Base-by-base conservation (phyloP, 1,284 basidiomycete species). In the Ceratobasidium sp. region DNA sequence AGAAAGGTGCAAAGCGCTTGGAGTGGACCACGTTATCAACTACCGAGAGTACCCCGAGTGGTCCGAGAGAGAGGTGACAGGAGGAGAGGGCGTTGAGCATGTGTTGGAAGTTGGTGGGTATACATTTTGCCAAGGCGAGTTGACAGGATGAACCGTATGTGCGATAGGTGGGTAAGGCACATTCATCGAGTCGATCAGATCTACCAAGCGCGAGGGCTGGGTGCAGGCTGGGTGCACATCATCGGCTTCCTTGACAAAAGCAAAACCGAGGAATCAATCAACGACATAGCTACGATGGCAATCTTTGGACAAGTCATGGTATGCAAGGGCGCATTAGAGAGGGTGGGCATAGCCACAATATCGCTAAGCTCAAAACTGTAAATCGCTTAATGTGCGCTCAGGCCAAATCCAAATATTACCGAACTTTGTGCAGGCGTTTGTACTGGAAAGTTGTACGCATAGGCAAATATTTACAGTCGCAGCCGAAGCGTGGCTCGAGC, bases 41-140 rank as follows among this genome's bases (percentile, higher is more conserved):
- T 92, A 92, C 83, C 88, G 86, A 59, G 87, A 81, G 67, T 86
- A 83, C 10, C 87, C 88, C 0, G 83, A 90, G 59, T 92, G 90
- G 90, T 87, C 89, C 38, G 83, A 88, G 59, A 87, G 87, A 57
- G 86, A 86, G 68, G 84, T 90, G 50, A 68, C 66, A 3, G 66
- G 66, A 8, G 66, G 66, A 50, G 35, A 68, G 66, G 66, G 66
- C 14, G 66, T 68, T 10, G 66, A 68, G 7, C 66, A 68, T 20
- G 48, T 68, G 12, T 33, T 68, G 33, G 66, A 68, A 68, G 66
- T 68, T 68, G 66, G 66, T 68, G n/a, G 52, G 66, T 52, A 23
- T n/a, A 14, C 27, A 74, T 33, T n/a, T 59, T 57, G 3, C 1
- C 30, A 12, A 60, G 18, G 16, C 38, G 60, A 35, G 20, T 48